Evolutionary conservation across 768 basidiomycete species (phyloP).

Genomic region (Tricholoma bakamatsutake): DNA sequence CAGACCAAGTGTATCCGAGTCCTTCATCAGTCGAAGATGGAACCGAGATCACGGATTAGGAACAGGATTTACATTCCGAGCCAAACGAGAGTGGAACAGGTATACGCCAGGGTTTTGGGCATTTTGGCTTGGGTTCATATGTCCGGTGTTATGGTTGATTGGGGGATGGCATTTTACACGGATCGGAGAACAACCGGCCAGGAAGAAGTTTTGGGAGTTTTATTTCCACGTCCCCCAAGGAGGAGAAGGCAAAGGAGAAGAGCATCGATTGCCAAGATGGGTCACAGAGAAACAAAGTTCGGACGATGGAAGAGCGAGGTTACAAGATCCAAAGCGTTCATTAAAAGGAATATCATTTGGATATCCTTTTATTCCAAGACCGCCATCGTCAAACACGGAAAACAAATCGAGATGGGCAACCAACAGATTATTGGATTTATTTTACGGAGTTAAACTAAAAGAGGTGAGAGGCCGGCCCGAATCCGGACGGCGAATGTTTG

Average conservation of each 20-base stretch:
- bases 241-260: constrained; percentile 7
- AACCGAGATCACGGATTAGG: constrained; percentile 33
- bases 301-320: constrained; percentile 34
- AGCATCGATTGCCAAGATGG: constrained; percentile 35
- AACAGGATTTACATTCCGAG: constrained; percentile 19
- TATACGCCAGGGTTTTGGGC: constrained; percentile 48
- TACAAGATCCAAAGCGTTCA: constrained; percentile 39
- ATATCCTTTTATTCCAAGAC: constrained; percentile 50
- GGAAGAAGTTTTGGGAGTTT: constrained; percentile 40
- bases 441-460: constrained; percentile 37
- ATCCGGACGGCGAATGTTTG: constrained; percentile 41
- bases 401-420: too few species aligned
- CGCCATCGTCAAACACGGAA: too few species aligned
- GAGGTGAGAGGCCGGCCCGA: constrained; percentile 41
- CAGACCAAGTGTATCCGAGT: constrained; percentile 36
- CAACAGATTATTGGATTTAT: constrained; percentile 35
- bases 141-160: constrained; percentile 70
- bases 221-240: constrained; percentile 31
- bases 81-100: constrained; percentile 25
- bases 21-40: constrained; percentile 48
- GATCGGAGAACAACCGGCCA: constrained; percentile 40
- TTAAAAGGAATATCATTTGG: constrained; percentile 45
- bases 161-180: constrained; percentile 66
- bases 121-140: constrained; percentile 74
- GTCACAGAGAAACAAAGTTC: constrained; percentile 39